Base-by-base conservation (phyloP, 768 basidiomycete genomes). In the Russula brevipes region DNA sequence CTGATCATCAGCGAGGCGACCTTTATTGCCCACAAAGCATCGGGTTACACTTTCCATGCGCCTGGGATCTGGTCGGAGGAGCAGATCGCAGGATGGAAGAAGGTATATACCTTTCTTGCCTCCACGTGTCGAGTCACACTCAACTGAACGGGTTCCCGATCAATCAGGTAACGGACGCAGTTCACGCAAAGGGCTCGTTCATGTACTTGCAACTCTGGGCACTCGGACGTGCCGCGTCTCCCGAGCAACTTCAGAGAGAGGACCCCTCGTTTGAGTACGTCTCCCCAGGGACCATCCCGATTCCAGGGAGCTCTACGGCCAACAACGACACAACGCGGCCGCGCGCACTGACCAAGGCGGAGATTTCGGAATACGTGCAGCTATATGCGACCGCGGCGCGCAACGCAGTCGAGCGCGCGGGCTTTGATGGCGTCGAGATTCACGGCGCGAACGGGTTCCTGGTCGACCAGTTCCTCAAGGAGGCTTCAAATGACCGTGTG, bases 11-110 rank as follows among this genome's bases (percentile, higher is more conserved):
- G 82, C 3, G 85, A 88, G 71, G 85, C 78, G 0, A 83, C 84
- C 1, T 75, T 79, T 57, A 80, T 88, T 51, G 77, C 80, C 0
- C 70, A 71, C 1, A 66, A 78, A 5, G 83, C 84, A 81, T 81
- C 5, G 82, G 84, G 3, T 75, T 72, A 39, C 2, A 7, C 17
- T 10, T 16, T 42, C 4, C 33, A 76, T 63, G 73, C 77, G 2
- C 82, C 84, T 0, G 83, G 30, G 24, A 24, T 24, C 24, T 24
- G 24, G 24, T 24, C 24, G 24, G 24, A 24, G 24, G 24, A 24
- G 24, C 85, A 86, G 65, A 75, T 85, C 44, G 67, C 61, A 0
- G 80, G 72, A 0, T 88, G 85, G 86, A 83, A 81, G 69, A 67
- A 77, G 72, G 82, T 78, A 44, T 19, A 73, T 14, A 60, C 4